phyloP scores from a whole-genome alignment of 2,329 filamentous ascomycete species.

The Colletotrichum truncatum region DNA sequence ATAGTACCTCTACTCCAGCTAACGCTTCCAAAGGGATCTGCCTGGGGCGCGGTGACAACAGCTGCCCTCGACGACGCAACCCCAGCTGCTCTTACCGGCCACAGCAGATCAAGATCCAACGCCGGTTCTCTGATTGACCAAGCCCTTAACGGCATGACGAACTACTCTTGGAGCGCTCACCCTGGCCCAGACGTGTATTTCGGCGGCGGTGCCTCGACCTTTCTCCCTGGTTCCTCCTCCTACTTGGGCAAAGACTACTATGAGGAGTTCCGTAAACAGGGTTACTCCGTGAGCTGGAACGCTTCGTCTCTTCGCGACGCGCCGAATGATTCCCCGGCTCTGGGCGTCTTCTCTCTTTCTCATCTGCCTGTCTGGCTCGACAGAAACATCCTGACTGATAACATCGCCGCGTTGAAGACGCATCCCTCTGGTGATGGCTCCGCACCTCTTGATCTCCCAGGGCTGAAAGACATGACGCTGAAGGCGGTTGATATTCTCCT shows the following conservation, averaged over 20 bases:
- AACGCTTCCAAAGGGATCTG: slow-evolving; percentile 51
- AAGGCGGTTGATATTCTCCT: slow-evolving; percentile 84
- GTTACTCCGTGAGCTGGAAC: slow-evolving; percentile 78
- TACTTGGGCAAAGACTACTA: slow-evolving; percentile 82
- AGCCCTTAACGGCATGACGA: slow-evolving; percentile 77
- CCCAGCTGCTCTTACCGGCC: slow-evolving; percentile 77
- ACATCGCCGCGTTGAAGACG: slow-evolving; percentile 72
- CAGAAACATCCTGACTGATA: slow-evolving; percentile 80
- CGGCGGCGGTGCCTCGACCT: slow-evolving; percentile 84
- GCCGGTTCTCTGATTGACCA: slow-evolving; percentile 80
- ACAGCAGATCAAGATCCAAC: slow-evolving; percentile 74
- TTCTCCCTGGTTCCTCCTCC: slow-evolving; percentile 71
- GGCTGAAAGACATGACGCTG: slow-evolving; percentile 88
- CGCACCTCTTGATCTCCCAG: slow-evolving; percentile 78
- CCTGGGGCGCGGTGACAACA: slow-evolving; percentile 76
- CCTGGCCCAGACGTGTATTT: slow-evolving; percentile 83
- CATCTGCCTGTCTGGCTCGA: slow-evolving; percentile 89
- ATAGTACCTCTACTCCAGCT: not conserved
- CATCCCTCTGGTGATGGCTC: slow-evolving; percentile 72
- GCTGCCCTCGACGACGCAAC: slow-evolving; percentile 85
- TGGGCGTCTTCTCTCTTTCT: slow-evolving; percentile 80
- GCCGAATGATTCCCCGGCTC: slow-evolving; percentile 67
- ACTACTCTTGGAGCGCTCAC: slow-evolving; percentile 83
- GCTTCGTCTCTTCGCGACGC: slow-evolving; percentile 73
- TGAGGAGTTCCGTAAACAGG: slow-evolving; percentile 75